These are phyloP conservation scores for Botryotinia globosa DNA, from an alignment of 2,329 filamentous ascomycete species.

Conservation along the genomic window DNA sequence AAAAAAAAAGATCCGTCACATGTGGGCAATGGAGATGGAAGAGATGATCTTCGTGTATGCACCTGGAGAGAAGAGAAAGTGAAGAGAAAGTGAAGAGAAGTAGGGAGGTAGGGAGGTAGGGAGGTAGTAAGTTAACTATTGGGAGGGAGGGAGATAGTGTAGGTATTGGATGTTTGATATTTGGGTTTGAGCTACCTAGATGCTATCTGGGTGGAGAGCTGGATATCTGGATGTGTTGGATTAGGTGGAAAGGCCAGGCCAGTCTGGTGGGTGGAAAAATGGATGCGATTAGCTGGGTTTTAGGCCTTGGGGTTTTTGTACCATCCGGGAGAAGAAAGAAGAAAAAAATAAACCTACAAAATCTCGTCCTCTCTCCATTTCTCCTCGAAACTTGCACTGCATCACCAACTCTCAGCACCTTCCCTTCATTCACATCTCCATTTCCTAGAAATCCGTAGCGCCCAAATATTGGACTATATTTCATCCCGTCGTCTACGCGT, in stretches of 20 bases:
- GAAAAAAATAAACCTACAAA: conserved; percentile 44
- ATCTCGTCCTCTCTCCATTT: conserved; percentile 45
- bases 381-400: conserved; percentile 45
- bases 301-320: not conserved
- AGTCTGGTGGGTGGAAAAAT: conserved; percentile 26
- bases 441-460: conserved; percentile 62
- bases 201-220: no score
- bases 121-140: no score
- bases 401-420: conserved; percentile 47
- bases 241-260: conserved; percentile 36
- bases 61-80: no score
- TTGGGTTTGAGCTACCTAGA: no score
- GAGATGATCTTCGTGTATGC: no score
- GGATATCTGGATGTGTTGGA: no score
- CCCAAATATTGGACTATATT: conserved; percentile 69
- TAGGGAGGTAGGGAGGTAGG: no score
- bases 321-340: not conserved
- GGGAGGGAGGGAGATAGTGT: no score
- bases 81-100: no score
- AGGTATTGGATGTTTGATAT: no score
- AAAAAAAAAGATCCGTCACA: no score
- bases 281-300: not conserved
- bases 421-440: conserved; percentile 29
- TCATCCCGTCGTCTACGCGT: conserved; percentile 65
- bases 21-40: no score